Evolutionary conservation across 2,329 filamentous ascomycete genomes (phyloP).

Genomic region (Periconia sp.): DNA sequence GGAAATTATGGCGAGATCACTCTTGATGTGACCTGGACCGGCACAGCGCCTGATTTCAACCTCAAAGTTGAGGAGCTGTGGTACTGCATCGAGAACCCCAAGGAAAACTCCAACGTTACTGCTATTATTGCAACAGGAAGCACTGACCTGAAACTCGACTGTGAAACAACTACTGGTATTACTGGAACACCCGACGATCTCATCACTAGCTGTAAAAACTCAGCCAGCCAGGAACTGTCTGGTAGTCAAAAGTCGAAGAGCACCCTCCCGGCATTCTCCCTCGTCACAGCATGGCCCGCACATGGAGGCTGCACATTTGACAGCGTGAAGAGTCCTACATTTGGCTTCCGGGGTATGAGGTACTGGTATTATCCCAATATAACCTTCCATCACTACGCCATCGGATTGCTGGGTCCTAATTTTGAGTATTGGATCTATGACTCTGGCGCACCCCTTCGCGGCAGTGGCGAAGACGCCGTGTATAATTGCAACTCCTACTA

Average conservation of each 20-base stretch:
- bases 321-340: conserved; percentile 12
- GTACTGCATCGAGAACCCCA: conserved; percentile 14
- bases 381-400: conserved; percentile 2
- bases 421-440: conserved; percentile 11
- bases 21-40: conserved; percentile 11
- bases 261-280: conserved; percentile 9
- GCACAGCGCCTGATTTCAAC: conserved; percentile 8
- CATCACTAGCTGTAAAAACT: conserved; percentile 10
- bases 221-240: conserved; percentile 1
- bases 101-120: conserved; percentile 4
- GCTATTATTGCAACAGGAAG: conserved; percentile 11
- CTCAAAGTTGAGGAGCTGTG: conserved; percentile 14
- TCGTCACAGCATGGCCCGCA: conserved; percentile 8
- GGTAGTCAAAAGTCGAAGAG: conserved; percentile 7
- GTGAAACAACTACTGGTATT: conserved; percentile 8
- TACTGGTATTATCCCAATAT: conserved; percentile 5
- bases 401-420: conserved; percentile 9
- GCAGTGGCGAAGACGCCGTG: conserved; percentile 8
- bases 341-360: conserved; percentile 9
- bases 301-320: conserved; percentile 16
- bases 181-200: conserved; percentile 12
- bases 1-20: conserved; percentile 15
- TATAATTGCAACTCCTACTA: conserved; percentile 9
- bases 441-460: conserved; percentile 6
- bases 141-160: conserved; percentile 4